Percentiles rank a stretch among this genome's conserved stretches.
These are phyloP conservation scores for Colletotrichum tamarilloi DNA, from an alignment of 2,329 filamentous ascomycete genomes.

Conservation along the genomic window DNA sequence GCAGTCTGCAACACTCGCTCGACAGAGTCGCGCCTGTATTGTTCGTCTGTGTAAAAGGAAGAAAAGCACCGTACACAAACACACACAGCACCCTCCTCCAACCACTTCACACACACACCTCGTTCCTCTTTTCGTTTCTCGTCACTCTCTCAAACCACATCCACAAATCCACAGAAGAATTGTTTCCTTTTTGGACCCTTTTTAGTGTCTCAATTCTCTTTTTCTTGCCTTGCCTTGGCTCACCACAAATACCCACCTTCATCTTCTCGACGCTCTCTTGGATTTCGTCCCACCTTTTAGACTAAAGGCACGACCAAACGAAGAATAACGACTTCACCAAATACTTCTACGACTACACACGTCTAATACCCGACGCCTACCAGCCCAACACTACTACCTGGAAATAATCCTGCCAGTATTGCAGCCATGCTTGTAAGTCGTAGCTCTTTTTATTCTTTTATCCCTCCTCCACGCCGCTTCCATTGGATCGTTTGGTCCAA, in stretches of 20 bases:
- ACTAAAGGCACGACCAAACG: not conserved
- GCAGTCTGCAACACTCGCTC: constrained; percentile 23
- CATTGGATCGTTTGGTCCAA: constrained; percentile 13
- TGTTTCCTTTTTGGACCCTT: constrained; percentile 8
- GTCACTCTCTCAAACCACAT: constrained; percentile 33
- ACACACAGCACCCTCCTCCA: not conserved
- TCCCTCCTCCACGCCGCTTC: constrained; percentile 7
- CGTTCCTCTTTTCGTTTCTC: constrained; percentile 30
- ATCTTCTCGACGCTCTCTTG: constrained; percentile 30
- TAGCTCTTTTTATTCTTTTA: not conserved
- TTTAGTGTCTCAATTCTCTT: constrained; percentile 17
- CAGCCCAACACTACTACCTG: not conserved
- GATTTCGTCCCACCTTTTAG: not conserved
- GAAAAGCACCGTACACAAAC: not conserved
- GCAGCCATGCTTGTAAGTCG: constrained; percentile 31
- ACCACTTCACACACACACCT: not conserved
- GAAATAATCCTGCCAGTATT: not conserved
- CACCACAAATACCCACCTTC: constrained; percentile 4
- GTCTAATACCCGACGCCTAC: not conserved
- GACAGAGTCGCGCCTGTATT: constrained; percentile 17
- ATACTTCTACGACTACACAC: not conserved
- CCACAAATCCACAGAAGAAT: constrained; percentile 11
- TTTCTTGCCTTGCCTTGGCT: not conserved
- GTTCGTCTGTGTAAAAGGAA: not conserved
- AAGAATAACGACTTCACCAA: constrained; percentile 10